phyloP scores from a whole-genome alignment of 83 land plant species.

The Picea abies region DNA sequence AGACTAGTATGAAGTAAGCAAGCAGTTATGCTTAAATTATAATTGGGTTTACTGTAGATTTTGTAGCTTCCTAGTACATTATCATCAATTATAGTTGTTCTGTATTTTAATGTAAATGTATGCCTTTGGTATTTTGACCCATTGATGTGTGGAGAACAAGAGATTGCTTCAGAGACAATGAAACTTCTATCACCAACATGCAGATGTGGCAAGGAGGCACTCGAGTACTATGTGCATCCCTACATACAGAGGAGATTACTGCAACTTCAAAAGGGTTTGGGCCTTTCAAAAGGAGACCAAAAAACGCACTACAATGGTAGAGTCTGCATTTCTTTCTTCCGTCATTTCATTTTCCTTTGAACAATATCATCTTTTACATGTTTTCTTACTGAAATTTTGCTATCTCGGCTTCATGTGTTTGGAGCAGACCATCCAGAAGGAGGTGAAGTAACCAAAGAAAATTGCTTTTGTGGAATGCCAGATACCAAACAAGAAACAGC shows the following conservation, averaged over 20 bases:
- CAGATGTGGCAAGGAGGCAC: background rate
- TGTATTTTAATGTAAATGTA: background rate
- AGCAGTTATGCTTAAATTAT: background rate
- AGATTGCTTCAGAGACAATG: background rate
- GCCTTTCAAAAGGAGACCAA: background rate
- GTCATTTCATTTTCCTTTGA: background rate
- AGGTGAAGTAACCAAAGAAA: background rate
- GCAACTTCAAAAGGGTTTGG: constrained; percentile 10
- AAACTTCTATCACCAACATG: background rate
- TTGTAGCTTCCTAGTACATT: background rate
- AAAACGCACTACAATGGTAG: constrained; percentile 1
- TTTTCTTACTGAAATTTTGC: background rate
- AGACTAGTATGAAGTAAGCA: constrained; percentile 10
- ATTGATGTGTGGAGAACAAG: too few relatives aligned
- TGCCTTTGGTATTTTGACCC: background rate
- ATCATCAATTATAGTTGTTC: background rate
- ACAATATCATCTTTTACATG: background rate
- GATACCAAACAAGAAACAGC: background rate
- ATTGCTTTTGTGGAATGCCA: background rate
- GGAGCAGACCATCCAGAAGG: background rate
- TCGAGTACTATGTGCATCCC: constrained; percentile 1
- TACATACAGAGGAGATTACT: constrained; percentile 1
- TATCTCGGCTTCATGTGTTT: background rate
- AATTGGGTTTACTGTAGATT: background rate
- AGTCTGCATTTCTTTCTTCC: background rate